Conservation (phyloP, 2,329 filamentous ascomycete species). For the Cryphonectria japonica region DNA sequence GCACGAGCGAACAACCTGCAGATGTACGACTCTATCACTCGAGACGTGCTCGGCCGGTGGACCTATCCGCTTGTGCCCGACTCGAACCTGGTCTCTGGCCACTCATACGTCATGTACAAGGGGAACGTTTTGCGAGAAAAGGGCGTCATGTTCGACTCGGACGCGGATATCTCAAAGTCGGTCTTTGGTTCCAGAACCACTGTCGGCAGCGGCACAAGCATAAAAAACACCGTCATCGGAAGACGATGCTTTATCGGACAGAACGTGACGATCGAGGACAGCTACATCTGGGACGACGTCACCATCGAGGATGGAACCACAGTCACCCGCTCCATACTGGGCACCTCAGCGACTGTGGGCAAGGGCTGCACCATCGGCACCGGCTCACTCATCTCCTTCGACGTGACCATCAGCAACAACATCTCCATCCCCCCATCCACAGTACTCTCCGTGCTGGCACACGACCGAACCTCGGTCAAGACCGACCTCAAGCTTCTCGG, state of each 20-base stretch:
- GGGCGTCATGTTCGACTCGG: slow-evolving; percentile 72
- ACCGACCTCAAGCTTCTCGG: slow-evolving; percentile 54
- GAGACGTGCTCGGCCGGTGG: slow-evolving; percentile 85
- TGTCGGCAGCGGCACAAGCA: slow-evolving; percentile 71
- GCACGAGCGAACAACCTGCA: slow-evolving; percentile 84
- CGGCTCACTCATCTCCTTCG: slow-evolving; percentile 80
- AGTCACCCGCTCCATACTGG: slow-evolving; percentile 76
- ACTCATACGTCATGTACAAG: slow-evolving; percentile 73
- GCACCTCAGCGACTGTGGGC: slow-evolving; percentile 72
- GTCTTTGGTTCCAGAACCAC: slow-evolving; percentile 78
- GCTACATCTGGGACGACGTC: slow-evolving; percentile 87
- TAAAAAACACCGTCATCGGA: slow-evolving; percentile 81
- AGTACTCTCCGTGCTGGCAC: slow-evolving; percentile 44
- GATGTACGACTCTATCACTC: slow-evolving; percentile 86
- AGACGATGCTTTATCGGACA: slow-evolving; percentile 84
- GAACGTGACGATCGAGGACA: slow-evolving; percentile 77
- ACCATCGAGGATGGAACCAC: slow-evolving; percentile 75
- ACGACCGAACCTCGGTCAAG: slow-evolving; percentile 42
- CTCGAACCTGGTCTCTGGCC: slow-evolving; percentile 78
- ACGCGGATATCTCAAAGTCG: slow-evolving; percentile 71
- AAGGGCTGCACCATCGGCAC: slow-evolving; percentile 69
- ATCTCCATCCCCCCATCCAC: slow-evolving; percentile 47
- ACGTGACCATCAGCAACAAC: slow-evolving; percentile 71
- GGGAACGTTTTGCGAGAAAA: slow-evolving; percentile 79
- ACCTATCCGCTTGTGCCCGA: slow-evolving; percentile 88